Base-by-base conservation (phyloP, 1,284 basidiomycete species). In the Rhodotorula glutinis region DNA sequence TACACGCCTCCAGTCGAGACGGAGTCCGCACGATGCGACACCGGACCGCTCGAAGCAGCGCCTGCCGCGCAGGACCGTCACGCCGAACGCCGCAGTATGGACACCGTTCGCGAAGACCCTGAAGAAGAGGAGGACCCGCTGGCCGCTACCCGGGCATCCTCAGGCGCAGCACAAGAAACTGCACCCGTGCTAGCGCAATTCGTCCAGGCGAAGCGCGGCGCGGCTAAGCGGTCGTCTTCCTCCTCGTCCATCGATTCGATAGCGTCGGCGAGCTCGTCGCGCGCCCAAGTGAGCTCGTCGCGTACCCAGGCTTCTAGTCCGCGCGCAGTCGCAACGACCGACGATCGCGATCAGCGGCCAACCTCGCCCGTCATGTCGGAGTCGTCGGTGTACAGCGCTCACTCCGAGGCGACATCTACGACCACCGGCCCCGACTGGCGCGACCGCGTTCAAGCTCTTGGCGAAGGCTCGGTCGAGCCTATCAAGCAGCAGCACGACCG, bases 261-360 rank as follows among this genome's bases (percentile, higher is more conserved):
- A 8, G 38, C 61, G 5, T 58, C 64, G 7, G 17, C 44, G 41
- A 53, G n/a, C n/a, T 38, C 16, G 16, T 43, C 47, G 56, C 46
- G 46, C n/a, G 46, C 46, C 9, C 56, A n/a, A n/a, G n/a, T n/a
- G 41, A 53, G n/a, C n/a, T 38, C 16, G 16, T 43, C 47, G 56
- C 46, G 46, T 23, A 21, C 46, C 9, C 56, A 61, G 38, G 40
- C 40, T 9, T 64, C 60, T 7, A 21, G 41, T 23, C 60, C 30
- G 62, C 64, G 4, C 62, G 7, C 33, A 38, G 33, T 71, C 38
- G 70, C 64, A 30, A 64, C 63, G 16, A 38, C 33, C 7, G 33
- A 38, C 70, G 7, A 66, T 71, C 59, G 7, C 59, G 46, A 16
- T 29, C 33, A 44, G 21, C 27, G 23, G 8, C 17, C 44, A 23